Evolutionary conservation across 1,284 basidiomycete species (phyloP).

Genomic region (Veloporphyrellus conicus): DNA sequence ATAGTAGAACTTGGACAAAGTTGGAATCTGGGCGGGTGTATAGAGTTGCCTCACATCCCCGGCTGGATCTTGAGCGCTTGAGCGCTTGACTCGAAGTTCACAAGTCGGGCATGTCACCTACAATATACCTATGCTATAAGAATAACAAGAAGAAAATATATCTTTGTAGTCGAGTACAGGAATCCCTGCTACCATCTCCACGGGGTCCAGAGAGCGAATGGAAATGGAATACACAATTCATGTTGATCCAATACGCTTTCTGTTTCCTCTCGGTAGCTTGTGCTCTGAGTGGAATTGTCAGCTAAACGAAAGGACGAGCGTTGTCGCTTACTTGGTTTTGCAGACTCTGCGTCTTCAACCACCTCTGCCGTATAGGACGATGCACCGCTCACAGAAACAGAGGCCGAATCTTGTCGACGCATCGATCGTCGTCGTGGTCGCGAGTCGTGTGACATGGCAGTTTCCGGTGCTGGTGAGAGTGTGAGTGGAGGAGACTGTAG

Average conservation of each 20-base stretch:
- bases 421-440: constrained; percentile 25
- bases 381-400: constrained; percentile 31
- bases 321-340: constrained; percentile 29
- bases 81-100: neutral
- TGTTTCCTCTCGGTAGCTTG: constrained; percentile 25
- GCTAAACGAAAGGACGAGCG: neutral
- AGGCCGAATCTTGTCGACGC: constrained; percentile 32
- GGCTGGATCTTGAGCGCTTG: too few species aligned
- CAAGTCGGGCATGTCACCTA: too few species aligned
- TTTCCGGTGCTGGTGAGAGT: constrained; percentile 27
- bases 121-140: constrained; percentile 7
- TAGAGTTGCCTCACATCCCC: neutral
- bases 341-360: constrained; percentile 25
- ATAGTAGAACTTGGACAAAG: constrained; percentile 4
- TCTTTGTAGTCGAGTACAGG: constrained; percentile 26
- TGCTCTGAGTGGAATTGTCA: constrained; percentile 19
- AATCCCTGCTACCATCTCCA: constrained; percentile 11
- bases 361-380: constrained; percentile 32
- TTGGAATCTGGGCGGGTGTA: too few species aligned
- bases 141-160: constrained; percentile 31
- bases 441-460: constrained; percentile 21
- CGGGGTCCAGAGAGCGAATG: too few species aligned
- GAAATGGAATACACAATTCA: constrained; percentile 8
- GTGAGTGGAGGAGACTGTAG: constrained; percentile 23
- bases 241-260: constrained; percentile 21